These are phyloP conservation scores for Penicillium crustosum DNA, from an alignment of 2,329 filamentous ascomycete genomes.

Conservation along the genomic window DNA sequence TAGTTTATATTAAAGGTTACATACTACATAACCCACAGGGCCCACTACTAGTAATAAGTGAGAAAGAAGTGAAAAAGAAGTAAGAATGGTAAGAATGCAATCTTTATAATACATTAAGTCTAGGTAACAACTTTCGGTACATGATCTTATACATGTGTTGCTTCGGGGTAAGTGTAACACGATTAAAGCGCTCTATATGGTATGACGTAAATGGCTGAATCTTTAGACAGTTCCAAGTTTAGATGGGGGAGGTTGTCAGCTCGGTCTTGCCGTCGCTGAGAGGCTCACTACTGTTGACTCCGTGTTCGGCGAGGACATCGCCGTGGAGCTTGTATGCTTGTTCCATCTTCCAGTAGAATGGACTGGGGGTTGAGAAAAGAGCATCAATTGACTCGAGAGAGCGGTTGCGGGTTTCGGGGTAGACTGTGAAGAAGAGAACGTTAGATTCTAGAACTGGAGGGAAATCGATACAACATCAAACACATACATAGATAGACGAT, in stretches of 20 bases:
- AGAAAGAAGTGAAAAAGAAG: background rate
- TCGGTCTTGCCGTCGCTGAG: background rate
- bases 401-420: slow-evolving; percentile 54
- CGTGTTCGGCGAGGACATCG: slow-evolving; percentile 27
- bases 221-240: background rate
- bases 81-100: background rate
- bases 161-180: background rate
- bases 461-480: background rate
- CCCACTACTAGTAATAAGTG: background rate
- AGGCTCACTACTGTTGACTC: slow-evolving; percentile 9
- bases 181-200: background rate
- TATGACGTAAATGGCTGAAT: background rate
- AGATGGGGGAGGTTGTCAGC: background rate
- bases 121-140: background rate
- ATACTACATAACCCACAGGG: too few relatives aligned
- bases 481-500: slow-evolving; percentile 47
- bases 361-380: slow-evolving; percentile 50
- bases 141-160: slow-evolving; percentile 5
- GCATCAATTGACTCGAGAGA: slow-evolving; percentile 54
- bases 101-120: background rate
- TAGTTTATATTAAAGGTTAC: background rate
- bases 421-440: slow-evolving; percentile 31
- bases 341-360: slow-evolving; percentile 50
- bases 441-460: slow-evolving; percentile 1
- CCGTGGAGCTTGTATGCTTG: slow-evolving; percentile 39